phyloP scores from a whole-genome alignment of 1,284 basidiomycete genomes.

The Volvariella volvacea region DNA sequence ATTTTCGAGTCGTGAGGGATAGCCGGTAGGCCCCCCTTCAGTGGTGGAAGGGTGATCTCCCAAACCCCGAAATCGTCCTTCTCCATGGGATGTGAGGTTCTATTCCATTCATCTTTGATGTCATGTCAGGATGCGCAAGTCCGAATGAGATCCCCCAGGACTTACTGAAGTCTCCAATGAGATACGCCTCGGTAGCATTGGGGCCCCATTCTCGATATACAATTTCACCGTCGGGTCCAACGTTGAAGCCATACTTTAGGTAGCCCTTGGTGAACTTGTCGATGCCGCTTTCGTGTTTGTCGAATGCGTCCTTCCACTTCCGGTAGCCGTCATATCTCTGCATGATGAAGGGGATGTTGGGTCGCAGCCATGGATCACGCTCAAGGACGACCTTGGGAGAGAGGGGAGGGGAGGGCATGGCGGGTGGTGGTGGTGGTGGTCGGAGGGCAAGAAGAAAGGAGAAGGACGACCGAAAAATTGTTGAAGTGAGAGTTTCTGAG shows the following conservation, averaged over 20 bases:
- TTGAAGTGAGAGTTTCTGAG: neutral
- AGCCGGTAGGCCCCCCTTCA: slow-evolving; percentile 61
- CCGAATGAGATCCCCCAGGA: slow-evolving; percentile 13
- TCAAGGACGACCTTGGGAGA: slow-evolving; percentile 50
- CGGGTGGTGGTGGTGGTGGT: slow-evolving; percentile 12
- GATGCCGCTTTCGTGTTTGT: slow-evolving; percentile 80
- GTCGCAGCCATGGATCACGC: slow-evolving; percentile 71
- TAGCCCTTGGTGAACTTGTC: slow-evolving; percentile 88
- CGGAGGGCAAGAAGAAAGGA: slow-evolving; percentile 11
- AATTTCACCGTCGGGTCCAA: slow-evolving; percentile 64
- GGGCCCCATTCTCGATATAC: slow-evolving; percentile 96
- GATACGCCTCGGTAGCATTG: slow-evolving; percentile 72
- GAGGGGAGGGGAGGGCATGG: slow-evolving; percentile 36
- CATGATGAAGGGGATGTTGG: slow-evolving; percentile 66
- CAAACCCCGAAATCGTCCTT: slow-evolving; percentile 91
- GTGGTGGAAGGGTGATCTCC: slow-evolving; percentile 79
- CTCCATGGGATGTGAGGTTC: slow-evolving; percentile 78
- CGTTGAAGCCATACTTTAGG: slow-evolving; percentile 79
- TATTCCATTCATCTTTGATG: slow-evolving; percentile 80
- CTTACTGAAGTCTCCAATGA: slow-evolving; percentile 97
- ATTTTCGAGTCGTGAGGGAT: slow-evolving; percentile 94
- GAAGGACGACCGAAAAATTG: neutral
- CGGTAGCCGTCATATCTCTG: slow-evolving; percentile 68
- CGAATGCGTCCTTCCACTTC: slow-evolving; percentile 70
- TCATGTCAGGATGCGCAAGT: slow-evolving; percentile 3